A percentile compares a stretch with the other conserved stretches of the same genome.
phyloP scores from a whole-genome alignment of 2,329 filamentous ascomycete species.

The Fonsecaea erecta region DNA sequence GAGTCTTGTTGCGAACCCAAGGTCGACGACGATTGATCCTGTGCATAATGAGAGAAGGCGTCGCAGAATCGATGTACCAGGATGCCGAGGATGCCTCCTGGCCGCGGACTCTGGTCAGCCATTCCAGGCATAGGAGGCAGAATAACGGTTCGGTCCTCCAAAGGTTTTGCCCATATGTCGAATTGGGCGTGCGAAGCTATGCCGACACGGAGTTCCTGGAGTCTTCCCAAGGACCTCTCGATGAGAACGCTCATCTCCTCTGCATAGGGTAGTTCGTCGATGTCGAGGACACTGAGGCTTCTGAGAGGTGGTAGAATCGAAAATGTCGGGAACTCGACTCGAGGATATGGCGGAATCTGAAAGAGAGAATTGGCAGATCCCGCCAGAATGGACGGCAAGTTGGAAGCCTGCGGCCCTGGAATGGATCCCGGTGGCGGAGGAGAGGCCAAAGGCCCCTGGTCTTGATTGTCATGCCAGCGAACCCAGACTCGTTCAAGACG shows the following conservation, averaged over 20 bases:
- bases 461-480: constrained; percentile 78
- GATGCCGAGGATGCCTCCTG: constrained; percentile 68
- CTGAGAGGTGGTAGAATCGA: constrained; percentile 75
- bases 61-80: constrained; percentile 71
- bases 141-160: constrained; percentile 31
- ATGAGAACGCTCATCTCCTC: constrained; percentile 82
- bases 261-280: constrained; percentile 80
- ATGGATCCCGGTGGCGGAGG: constrained; percentile 39
- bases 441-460: constrained; percentile 48
- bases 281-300: constrained; percentile 76
- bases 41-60: constrained; percentile 26
- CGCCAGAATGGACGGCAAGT: constrained; percentile 34
- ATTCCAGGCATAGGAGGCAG: constrained; percentile 26
- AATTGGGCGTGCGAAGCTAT: constrained; percentile 63
- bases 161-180: constrained; percentile 40
- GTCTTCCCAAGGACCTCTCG: constrained; percentile 67
- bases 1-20: constrained; percentile 7
- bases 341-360: constrained; percentile 51
- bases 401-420: constrained; percentile 24
- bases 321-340: constrained; percentile 78
- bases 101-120: constrained; percentile 63
- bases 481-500: constrained; percentile 77
- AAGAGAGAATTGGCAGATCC: constrained; percentile 33
- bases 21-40: not conserved
- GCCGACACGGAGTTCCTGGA: constrained; percentile 75